phyloP scores from a whole-genome alignment of 2,329 filamentous ascomycete species.

The Myriosclerotinia curreyana region DNA sequence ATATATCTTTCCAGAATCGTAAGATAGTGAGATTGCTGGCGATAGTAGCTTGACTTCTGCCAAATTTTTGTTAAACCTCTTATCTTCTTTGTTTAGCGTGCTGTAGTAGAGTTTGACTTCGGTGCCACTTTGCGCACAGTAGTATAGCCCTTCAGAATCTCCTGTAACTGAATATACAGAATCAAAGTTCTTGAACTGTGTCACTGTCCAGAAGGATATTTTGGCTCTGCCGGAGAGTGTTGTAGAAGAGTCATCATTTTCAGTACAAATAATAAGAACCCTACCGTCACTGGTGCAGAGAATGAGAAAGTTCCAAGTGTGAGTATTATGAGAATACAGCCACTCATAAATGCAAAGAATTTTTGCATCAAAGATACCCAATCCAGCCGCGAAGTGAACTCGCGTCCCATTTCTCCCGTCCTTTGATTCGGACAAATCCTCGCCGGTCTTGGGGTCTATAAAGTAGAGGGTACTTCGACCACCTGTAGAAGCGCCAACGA shows the following conservation, averaged over 20 bases:
- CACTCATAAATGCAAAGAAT: constrained; percentile 64
- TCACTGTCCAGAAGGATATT: constrained; percentile 55
- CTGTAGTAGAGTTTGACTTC: constrained; percentile 11
- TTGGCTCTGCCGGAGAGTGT: constrained; percentile 22
- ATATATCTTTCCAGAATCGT: constrained; percentile 47
- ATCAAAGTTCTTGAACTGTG: constrained; percentile 29
- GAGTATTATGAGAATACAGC: constrained; percentile 55
- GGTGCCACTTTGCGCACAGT: constrained; percentile 48
- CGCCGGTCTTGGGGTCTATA: constrained; percentile 54
- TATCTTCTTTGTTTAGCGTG: constrained; percentile 40
- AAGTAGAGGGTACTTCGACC: constrained; percentile 52
- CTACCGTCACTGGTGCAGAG: constrained; percentile 55
- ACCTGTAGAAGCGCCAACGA: constrained; percentile 50
- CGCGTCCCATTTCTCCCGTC: constrained; percentile 44
- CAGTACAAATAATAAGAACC: constrained; percentile 54
- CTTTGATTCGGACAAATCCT: constrained; percentile 45
- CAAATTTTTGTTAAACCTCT: constrained; percentile 49
- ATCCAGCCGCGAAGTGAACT: constrained; percentile 51
- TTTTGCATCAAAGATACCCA: constrained; percentile 56
- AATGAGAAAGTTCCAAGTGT: constrained; percentile 60
- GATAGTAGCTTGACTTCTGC: constrained; percentile 52
- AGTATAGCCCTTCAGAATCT: constrained; percentile 55
- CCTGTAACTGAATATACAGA: constrained; percentile 56
- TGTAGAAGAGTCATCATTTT: constrained; percentile 22
- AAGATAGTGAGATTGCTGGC: constrained; percentile 49